Evolutionary conservation across 768 basidiomycete species (phyloP).

Genomic region (Rhizopogon salebrosus): DNA sequence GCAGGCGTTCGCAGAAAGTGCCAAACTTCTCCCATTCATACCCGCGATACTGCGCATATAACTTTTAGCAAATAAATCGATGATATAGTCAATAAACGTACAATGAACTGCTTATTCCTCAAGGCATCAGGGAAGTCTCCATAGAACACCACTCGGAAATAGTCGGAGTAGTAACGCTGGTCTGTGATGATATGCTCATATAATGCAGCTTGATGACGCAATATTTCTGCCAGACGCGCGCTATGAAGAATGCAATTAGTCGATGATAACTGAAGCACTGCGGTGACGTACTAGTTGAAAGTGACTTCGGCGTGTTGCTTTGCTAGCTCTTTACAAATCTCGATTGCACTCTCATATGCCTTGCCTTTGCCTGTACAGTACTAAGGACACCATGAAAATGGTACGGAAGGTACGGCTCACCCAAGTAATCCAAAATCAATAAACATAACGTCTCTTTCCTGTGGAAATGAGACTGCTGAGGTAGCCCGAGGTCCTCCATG

Average conservation of each 20-base stretch:
- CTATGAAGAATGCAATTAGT: constrained; percentile 33
- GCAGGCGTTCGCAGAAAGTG: constrained; percentile 85
- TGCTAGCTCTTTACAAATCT: constrained; percentile 88
- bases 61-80: neutral
- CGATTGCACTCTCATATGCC: constrained; percentile 94
- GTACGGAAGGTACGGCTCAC: constrained; percentile 33
- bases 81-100: constrained; percentile 29
- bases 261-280: neutral
- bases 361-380: constrained; percentile 75
- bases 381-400: constrained; percentile 4
- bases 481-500: constrained; percentile 85
- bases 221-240: constrained; percentile 76
- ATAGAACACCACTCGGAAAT: constrained; percentile 91
- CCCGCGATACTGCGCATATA: constrained; percentile 69
- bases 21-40: constrained; percentile 93
- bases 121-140: constrained; percentile 86
- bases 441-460: constrained; percentile 91
- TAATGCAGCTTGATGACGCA: constrained; percentile 82
- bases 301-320: constrained; percentile 85
- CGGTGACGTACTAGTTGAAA: constrained; percentile 73
- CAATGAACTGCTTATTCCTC: constrained; percentile 87
- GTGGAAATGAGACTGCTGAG: constrained; percentile 90
- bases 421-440: constrained; percentile 89
- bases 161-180: constrained; percentile 85
- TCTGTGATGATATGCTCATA: constrained; percentile 82